phyloP scores from a whole-genome alignment of 176 grass and related monocot species.

The Hyparrhenia diplandra region DNA sequence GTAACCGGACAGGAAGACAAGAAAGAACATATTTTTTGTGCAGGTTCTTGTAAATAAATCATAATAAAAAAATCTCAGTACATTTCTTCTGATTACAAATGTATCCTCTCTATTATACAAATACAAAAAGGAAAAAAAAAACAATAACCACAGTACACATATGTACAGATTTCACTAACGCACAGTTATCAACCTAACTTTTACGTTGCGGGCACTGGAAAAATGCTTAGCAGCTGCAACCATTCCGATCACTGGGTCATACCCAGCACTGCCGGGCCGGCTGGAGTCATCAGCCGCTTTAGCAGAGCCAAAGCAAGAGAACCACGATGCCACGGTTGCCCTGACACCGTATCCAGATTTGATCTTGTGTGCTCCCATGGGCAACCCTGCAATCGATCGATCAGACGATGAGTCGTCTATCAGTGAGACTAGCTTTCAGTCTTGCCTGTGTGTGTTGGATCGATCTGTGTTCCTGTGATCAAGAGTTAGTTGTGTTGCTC shows the following conservation, averaged over 20 bases:
- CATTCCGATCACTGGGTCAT: not conserved
- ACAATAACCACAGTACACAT: too few relatives aligned
- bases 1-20: too few relatives aligned
- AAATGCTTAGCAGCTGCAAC: conserved; percentile 24
- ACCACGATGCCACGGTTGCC: not conserved
- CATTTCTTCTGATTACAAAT: too few relatives aligned
- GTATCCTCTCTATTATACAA: too few relatives aligned
- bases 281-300: not conserved
- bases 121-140: too few relatives aligned
- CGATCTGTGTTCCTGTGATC: not conserved
- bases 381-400: too few relatives aligned
- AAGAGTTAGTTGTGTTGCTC: not conserved
- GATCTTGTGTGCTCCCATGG: conserved; percentile 1
- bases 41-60: too few relatives aligned
- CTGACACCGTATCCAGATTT: not conserved
- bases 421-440: too few relatives aligned
- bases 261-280: not conserved
- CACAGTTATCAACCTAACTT: not conserved
- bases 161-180: too few relatives aligned
- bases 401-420: not conserved
- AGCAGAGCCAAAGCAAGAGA: not conserved
- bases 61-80: too few relatives aligned
- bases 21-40: too few relatives aligned
- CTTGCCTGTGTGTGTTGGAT: not conserved
- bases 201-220: not conserved